phyloP scores from a whole-genome alignment of 192 early-diverging fungal species.

The Backusella australiensis region DNA sequence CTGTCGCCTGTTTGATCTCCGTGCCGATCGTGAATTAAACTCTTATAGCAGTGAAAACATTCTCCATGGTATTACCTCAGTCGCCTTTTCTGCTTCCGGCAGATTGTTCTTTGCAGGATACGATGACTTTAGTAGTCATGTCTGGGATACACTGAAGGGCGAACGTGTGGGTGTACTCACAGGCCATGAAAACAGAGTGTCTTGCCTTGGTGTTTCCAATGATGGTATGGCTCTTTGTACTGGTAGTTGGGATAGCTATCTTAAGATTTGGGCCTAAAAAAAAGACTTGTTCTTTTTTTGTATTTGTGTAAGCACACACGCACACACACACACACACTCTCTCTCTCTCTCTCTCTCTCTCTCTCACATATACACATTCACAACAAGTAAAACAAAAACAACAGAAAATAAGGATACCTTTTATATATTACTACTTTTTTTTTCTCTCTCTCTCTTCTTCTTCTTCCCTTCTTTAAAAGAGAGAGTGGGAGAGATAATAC shows the following conservation, averaged over 20 bases:
- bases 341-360: no score
- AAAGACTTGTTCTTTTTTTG: no score
- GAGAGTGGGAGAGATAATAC: neutral
- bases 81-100: conserved; percentile 94
- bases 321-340: no score
- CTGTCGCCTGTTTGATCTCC: conserved; percentile 94
- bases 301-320: no score
- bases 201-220: conserved; percentile 91
- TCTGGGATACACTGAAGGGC: conserved; percentile 98
- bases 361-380: no score
- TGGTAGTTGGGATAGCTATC: conserved; percentile 94
- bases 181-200: conserved; percentile 97
- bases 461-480: neutral
- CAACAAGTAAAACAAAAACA: neutral
- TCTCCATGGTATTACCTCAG: conserved; percentile 95
- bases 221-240: conserved; percentile 99
- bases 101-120: conserved; percentile 96
- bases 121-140: conserved; percentile 99
- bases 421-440: neutral
- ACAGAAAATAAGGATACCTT: neutral
- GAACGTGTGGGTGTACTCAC: conserved; percentile 90
- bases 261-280: conserved; percentile 68
- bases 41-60: conserved; percentile 98
- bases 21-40: conserved; percentile 96
- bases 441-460: neutral